A percentile compares a stretch with the other conserved stretches of the same genome.
Conservation (phyloP, 2,329 filamentous ascomycete genomes). For the Beauveria scarabaeidicola region DNA sequence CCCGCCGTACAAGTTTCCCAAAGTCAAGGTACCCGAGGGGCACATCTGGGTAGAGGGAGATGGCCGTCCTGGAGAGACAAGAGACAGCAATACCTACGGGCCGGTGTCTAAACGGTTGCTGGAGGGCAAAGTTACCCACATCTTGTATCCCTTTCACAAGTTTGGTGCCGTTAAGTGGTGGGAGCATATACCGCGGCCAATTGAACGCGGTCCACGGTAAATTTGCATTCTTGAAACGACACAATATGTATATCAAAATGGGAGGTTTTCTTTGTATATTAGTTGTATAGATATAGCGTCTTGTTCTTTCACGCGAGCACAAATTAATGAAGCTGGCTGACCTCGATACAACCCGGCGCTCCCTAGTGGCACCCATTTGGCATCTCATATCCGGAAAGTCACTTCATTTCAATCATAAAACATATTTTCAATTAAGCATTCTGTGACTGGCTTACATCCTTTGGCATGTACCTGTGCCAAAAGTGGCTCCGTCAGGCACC, state of each 20-base stretch:
- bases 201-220: background rate
- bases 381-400: too few relatives aligned
- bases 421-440: background rate
- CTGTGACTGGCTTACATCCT: background rate
- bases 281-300: background rate
- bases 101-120: slow-evolving; percentile 70
- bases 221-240: background rate
- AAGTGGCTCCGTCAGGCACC: slow-evolving; percentile 11
- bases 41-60: slow-evolving; percentile 97
- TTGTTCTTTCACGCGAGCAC: background rate
- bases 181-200: slow-evolving; percentile 31
- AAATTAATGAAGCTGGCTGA: background rate
- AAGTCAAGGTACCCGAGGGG: slow-evolving; percentile 62
- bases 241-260: background rate
- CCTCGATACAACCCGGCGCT: too few relatives aligned
- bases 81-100: slow-evolving; percentile 87
- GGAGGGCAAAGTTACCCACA: slow-evolving; percentile 62
- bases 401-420: background rate
- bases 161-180: slow-evolving; percentile 50
- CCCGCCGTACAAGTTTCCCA: slow-evolving; percentile 46
- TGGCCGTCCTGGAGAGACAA: slow-evolving; percentile 56
- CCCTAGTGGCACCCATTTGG: too few relatives aligned
- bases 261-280: background rate
- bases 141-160: slow-evolving; percentile 60
- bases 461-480: background rate